These are phyloP conservation scores for Microdochium trichocladiopsis DNA, from an alignment of 2,329 filamentous ascomycete species.

Conservation along the genomic window DNA sequence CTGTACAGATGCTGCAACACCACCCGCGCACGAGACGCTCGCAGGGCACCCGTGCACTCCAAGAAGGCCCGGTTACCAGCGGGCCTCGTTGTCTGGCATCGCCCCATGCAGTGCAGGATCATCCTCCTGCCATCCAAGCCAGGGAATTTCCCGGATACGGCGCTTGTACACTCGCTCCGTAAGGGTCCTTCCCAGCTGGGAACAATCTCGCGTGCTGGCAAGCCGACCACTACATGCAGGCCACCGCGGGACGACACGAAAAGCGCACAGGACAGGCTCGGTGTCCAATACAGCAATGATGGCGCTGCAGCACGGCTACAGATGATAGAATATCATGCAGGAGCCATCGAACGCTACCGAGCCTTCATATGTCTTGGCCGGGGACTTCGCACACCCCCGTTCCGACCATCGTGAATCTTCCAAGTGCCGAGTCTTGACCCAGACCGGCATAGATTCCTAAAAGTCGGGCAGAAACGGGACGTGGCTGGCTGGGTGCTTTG, in stretches of 20 bases:
- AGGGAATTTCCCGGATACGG: no score
- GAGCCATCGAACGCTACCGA: background rate
- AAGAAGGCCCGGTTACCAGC: background rate
- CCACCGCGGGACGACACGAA: no score
- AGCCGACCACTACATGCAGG: no score
- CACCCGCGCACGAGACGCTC: background rate
- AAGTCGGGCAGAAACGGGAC: background rate
- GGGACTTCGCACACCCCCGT: no score
- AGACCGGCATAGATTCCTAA: background rate
- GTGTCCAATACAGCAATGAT: no score
- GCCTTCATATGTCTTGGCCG: no score
- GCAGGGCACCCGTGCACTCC: background rate
- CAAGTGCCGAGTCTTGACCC: background rate
- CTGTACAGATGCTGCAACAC: background rate
- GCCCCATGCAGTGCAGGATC: background rate
- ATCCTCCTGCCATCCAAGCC: background rate
- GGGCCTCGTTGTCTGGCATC: background rate
- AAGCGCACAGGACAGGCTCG: no score
- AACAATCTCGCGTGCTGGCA: no score
- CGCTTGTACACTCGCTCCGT: background rate
- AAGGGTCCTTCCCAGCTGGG: background rate
- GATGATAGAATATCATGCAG: background rate
- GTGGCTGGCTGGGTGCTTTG: background rate
- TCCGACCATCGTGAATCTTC: no score
- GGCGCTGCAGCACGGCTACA: no score